phyloP scores from a whole-genome alignment of 2,329 filamentous ascomycete species.

The Hypoxylon sp. region DNA sequence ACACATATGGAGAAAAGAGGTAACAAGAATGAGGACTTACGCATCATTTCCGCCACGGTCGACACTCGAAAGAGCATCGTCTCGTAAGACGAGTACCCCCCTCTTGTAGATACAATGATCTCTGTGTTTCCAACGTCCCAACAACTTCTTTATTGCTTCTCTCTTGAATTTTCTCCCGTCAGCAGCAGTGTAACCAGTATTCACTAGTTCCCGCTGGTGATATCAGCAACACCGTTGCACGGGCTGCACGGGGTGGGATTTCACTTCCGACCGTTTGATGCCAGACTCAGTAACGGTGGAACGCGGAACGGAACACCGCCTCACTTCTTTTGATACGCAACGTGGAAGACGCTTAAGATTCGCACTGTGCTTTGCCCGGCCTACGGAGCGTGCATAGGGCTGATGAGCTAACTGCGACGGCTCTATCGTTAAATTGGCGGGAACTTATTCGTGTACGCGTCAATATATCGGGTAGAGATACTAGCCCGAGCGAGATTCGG shows the following conservation, averaged over 20 bases:
- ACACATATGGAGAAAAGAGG: neutral
- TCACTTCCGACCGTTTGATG: slow-evolving; percentile 29
- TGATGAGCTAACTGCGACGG: slow-evolving; percentile 34
- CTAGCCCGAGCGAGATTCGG: neutral
- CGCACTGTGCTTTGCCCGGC: slow-evolving; percentile 35
- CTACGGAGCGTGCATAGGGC: slow-evolving; percentile 34
- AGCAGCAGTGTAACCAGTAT: slow-evolving; percentile 29
- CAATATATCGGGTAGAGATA: neutral
- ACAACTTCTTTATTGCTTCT: slow-evolving; percentile 10
- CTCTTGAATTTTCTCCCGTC: slow-evolving; percentile 14
- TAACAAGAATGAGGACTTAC: slow-evolving; percentile 27
- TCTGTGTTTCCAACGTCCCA: slow-evolving; percentile 15
- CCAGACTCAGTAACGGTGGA: slow-evolving; percentile 7
- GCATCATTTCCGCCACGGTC: slow-evolving; percentile 29
- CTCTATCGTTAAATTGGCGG: slow-evolving; percentile 8
- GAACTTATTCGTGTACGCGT: neutral
- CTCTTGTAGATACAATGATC: slow-evolving; percentile 17
- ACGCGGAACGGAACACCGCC: slow-evolving; percentile 35
- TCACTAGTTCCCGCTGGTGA: slow-evolving; percentile 13
- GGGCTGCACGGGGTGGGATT: slow-evolving; percentile 4
- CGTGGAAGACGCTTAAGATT: slow-evolving; percentile 10
- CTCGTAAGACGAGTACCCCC: slow-evolving; percentile 39
- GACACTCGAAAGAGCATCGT: slow-evolving; percentile 29
- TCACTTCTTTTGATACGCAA: slow-evolving; percentile 32
- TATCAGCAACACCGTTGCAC: slow-evolving; percentile 24